phyloP scores from a whole-genome alignment of 164 flowering plant species.

The Amborella trichopoda region DNA sequence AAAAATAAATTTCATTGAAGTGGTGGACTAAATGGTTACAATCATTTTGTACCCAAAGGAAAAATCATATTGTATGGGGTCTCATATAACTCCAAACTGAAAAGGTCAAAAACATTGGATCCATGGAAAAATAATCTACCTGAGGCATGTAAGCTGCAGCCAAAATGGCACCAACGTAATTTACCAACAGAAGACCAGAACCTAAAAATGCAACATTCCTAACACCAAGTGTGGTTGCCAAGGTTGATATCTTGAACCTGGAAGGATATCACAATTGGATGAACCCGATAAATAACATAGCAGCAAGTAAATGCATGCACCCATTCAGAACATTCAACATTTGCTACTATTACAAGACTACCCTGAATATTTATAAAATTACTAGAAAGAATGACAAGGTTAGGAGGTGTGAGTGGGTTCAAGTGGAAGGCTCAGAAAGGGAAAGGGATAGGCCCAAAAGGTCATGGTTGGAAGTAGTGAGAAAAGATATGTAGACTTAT shows the following conservation, averaged over 20 bases:
- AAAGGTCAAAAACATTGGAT: neutral
- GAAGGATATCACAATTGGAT: slow-evolving; percentile 1
- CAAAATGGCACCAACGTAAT: slow-evolving; percentile 62
- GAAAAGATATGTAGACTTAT: no score
- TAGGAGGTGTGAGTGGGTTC: no score
- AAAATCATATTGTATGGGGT: neutral
- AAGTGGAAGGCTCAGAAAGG: no score
- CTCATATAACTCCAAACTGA: neutral
- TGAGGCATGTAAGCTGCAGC: slow-evolving; percentile 85
- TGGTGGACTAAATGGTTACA: neutral
- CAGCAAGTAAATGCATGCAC: no score
- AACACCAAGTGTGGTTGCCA: slow-evolving; percentile 95
- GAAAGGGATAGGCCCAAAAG: no score
- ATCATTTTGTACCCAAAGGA: neutral
- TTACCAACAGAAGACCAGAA: slow-evolving; percentile 65
- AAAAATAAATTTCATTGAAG: neutral
- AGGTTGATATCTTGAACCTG: slow-evolving; percentile 93
- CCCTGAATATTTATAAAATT: no score
- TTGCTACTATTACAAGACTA: no score
- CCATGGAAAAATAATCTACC: slow-evolving; percentile 23
- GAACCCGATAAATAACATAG: no score
- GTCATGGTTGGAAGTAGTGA: no score
- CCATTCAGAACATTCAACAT: no score
- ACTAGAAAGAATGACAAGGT: no score
- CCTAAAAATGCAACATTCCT: slow-evolving; percentile 89